Evolutionary conservation across 352 stramenopile species (phyloP), one percentile per base, ranked within the genome.

Genomic region (Phytophthora colocasiae): DNA sequence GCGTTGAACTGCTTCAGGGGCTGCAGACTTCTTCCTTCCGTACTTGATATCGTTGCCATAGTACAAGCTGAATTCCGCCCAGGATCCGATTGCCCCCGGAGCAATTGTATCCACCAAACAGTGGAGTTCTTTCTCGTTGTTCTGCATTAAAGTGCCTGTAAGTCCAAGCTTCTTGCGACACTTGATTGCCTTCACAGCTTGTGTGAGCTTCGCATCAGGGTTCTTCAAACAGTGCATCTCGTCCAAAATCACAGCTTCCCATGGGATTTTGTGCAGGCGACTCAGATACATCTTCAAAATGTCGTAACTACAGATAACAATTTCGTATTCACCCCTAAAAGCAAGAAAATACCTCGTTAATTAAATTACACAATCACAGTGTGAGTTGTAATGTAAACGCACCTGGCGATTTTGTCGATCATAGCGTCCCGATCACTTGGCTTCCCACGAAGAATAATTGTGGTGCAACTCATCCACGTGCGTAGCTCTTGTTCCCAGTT

Each of bases 401-500:
- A 65, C 95, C 84, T 72, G 83, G 73, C 51, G 85, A 88, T 85
- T 46, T 85, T 78, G 29, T 90, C 62, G 36, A 90, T 73, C 38
- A 92, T 86, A 14, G 67, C 59, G 26, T 83, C 68, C 1, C 86
- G 82, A 15, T 94, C 81, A 24, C 60, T 48, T 26, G 75, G 73
- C 29, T 89, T 90, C 3, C 86, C 86, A 27, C 86, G 75, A 8
- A 94, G 60, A 45, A 92, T 85, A 1, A 89, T 75, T 6, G 83
- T 85, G 9, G 57, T 75, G 29, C 81, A 90, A 19, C 80, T 87
- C 67, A 94, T 83, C 97, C 88, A 99, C n/a, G 93, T 76, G 60
- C 98, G 98, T 31, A 99, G 89, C 73, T 99, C 98, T 15, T 93
- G 92, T 66, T 99, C 97, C 97, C 98, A 99, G 66, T 99, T 99